Evolutionary conservation across 176 grass and related monocot species (phyloP), one percentile per base, ranked within the genome.

Genomic region (Alopecurus myosuroides): DNA sequence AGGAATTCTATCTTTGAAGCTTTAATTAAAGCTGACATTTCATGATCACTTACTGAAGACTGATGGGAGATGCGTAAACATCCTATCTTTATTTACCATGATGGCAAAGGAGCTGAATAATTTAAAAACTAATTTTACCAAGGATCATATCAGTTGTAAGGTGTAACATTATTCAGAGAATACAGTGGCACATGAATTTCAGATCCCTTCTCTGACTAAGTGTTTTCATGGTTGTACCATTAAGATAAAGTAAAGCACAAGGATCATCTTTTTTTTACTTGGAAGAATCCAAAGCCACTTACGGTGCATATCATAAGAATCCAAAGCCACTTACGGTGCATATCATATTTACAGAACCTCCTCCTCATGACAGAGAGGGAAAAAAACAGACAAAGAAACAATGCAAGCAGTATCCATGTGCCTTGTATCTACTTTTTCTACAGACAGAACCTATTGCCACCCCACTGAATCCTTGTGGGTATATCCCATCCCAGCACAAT

Each of bases 331-430:
- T 30, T 69, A 58, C 30, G 56, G 28, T 40, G 15, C 9, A 35
- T 60, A 48, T 30, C 82, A 74, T 83, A 62, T 82, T 78, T 48
- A 83, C 46, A 74, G 74, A 83, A 84, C 0, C 29, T 18, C 56
- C 29, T 18, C 56, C 74, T 62, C 28, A 73, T 78, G 75, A 75
- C 46, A 52, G 41, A 81, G 29, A 70, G 29, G 62, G 29, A 51
- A 79, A 79, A 89, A 44, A 84, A 61, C 58, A 44, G 76, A 77
- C 61, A 69, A 70, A 76, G 48, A 93, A 56, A 73, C 81, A 93
- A 56, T 52, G 85, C 70, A 84, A 77, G 42, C 60, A 92, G 39
- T 20, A 80, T 77, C 74, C 77, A 91, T 88, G 90, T 88, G 83
- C 55, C 70, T 51, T 76, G 77, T 33, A 49, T 72, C 28, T 26